These are phyloP conservation scores for Cercospora sp. DNA, from an alignment of 2,329 filamentous ascomycete species.

Conservation along the genomic window DNA sequence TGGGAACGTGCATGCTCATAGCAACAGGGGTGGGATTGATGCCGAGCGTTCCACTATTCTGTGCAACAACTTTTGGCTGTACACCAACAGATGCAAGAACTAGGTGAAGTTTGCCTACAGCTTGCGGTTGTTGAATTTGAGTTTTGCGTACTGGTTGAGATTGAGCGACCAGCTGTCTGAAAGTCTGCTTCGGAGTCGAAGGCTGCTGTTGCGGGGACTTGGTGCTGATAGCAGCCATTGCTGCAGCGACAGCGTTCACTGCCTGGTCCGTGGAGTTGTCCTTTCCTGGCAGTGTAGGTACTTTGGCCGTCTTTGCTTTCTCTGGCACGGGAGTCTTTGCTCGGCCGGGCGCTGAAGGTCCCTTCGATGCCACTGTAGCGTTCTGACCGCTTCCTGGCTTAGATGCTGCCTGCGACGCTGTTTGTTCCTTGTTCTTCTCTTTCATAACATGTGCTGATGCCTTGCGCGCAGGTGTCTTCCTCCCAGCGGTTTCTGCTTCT, in stretches of 20 bases:
- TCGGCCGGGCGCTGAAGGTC: too few relatives aligned
- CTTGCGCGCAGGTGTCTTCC: conserved; percentile 40
- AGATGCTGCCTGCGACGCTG: not conserved
- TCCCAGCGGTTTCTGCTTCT: conserved; percentile 34
- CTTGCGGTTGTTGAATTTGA: conserved; percentile 19
- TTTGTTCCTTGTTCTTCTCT: conserved; percentile 12
- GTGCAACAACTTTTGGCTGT: not conserved
- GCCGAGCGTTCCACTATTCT: conserved; percentile 6
- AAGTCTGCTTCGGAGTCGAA: conserved; percentile 9
- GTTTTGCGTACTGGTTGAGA: conserved; percentile 14
- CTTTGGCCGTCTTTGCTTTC: not conserved
- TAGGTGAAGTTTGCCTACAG: conserved; percentile 19
- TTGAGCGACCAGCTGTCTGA: conserved; percentile 4
- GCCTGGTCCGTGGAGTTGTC: conserved; percentile 17
- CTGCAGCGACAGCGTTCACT: conserved; percentile 24
- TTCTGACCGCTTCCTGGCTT: not conserved
- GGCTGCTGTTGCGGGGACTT: conserved; percentile 10
- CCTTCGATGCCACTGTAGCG: not conserved
- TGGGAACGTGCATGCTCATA: conserved; percentile 1
- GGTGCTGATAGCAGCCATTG: conserved; percentile 19
- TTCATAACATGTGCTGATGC: conserved; percentile 37
- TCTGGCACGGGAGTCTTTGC: not conserved
- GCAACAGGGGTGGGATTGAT: conserved; percentile 21
- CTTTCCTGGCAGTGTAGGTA: not conserved
- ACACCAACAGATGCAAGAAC: conserved; percentile 27